Percentiles rank a stretch among this genome's conserved stretches.
Conservation (phyloP, 2,329 filamentous ascomycete species). For the Akanthomyces lecanii region DNA sequence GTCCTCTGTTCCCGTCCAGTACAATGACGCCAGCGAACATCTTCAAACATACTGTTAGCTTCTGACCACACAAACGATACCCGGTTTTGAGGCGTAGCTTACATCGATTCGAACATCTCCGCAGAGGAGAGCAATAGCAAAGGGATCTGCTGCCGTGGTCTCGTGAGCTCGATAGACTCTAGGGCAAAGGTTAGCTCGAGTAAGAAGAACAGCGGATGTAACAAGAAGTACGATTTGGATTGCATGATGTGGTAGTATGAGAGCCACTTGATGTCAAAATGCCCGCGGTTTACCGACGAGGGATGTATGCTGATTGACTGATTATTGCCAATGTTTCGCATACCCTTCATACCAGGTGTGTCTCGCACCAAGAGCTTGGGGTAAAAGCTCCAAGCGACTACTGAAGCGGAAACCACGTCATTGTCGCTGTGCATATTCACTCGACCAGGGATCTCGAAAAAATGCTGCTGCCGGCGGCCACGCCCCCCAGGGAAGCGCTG, state of each 20-base stretch:
- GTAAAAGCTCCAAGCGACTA: slow-evolving; percentile 93
- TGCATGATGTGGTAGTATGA: slow-evolving; percentile 99
- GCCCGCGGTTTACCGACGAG: slow-evolving; percentile 79
- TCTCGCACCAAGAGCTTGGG: slow-evolving; percentile 85
- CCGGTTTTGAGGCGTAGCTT: slow-evolving; percentile 27
- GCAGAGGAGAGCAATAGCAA: slow-evolving; percentile 78
- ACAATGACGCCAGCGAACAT: slow-evolving; percentile 84
- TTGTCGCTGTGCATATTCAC: slow-evolving; percentile 75
- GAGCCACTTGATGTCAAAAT: slow-evolving; percentile 68
- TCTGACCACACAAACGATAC: background rate
- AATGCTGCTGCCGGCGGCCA: slow-evolving; percentile 63
- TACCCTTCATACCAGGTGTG: slow-evolving; percentile 63
- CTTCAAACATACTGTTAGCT: slow-evolving; percentile 34
- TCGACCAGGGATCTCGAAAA: slow-evolving; percentile 76
- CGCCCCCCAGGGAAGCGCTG: slow-evolving; percentile 53
- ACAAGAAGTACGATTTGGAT: slow-evolving; percentile 61
- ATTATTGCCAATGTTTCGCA: slow-evolving; percentile 90
- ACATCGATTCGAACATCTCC: slow-evolving; percentile 86
- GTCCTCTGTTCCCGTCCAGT: slow-evolving; percentile 80
- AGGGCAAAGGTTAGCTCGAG: slow-evolving; percentile 23
- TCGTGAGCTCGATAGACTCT: slow-evolving; percentile 87
- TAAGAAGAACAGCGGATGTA: background rate
- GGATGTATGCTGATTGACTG: slow-evolving; percentile 84
- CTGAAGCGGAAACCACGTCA: slow-evolving; percentile 71
- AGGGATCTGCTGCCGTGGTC: slow-evolving; percentile 74